Percentiles rank a stretch among this genome's conserved stretches.
Conservation (phyloP, 2,329 filamentous ascomycete species). For the Fusarium palustre region DNA sequence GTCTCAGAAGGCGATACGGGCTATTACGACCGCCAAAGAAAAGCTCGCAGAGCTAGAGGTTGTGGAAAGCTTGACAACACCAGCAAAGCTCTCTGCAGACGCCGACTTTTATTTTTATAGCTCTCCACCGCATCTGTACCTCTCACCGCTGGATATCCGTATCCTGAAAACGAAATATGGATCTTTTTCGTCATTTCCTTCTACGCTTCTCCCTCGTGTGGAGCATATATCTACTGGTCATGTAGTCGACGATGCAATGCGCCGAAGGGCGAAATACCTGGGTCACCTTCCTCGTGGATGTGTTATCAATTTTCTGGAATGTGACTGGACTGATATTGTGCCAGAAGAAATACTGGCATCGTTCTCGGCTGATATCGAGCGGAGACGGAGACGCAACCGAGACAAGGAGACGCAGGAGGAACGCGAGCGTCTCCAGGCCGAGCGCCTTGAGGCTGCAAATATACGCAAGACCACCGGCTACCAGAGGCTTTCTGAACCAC, state of each 20-base stretch:
- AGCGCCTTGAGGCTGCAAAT: slow-evolving; percentile 80
- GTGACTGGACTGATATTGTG: slow-evolving; percentile 94
- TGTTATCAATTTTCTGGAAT: slow-evolving; percentile 90
- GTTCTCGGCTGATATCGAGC: slow-evolving; percentile 82
- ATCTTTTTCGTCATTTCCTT: slow-evolving; percentile 83
- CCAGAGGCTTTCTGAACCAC: slow-evolving; percentile 52
- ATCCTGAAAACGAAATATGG: slow-evolving; percentile 92
- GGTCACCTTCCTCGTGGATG: slow-evolving; percentile 90
- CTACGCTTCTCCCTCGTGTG: slow-evolving; percentile 85
- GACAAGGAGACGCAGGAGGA: slow-evolving; percentile 91
- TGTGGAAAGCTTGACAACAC: slow-evolving; percentile 29
- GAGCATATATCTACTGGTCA: slow-evolving; percentile 92
- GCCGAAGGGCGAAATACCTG: slow-evolving; percentile 87
- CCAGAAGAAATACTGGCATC: slow-evolving; percentile 77
- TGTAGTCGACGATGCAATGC: slow-evolving; percentile 84
- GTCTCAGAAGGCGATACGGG: slow-evolving; percentile 84
- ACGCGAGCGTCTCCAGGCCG: slow-evolving; percentile 83
- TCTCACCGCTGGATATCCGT: slow-evolving; percentile 90
- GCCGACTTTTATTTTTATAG: slow-evolving; percentile 87
- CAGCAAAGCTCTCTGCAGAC: slow-evolving; percentile 49
- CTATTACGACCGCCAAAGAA: slow-evolving; percentile 80
- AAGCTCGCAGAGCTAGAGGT: slow-evolving; percentile 66
- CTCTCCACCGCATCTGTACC: slow-evolving; percentile 86
- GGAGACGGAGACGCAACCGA: slow-evolving; percentile 78
- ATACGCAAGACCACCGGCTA: slow-evolving; percentile 65